Conservation (phyloP, 257 asterid genomes). For the Plantago elongata region DNA sequence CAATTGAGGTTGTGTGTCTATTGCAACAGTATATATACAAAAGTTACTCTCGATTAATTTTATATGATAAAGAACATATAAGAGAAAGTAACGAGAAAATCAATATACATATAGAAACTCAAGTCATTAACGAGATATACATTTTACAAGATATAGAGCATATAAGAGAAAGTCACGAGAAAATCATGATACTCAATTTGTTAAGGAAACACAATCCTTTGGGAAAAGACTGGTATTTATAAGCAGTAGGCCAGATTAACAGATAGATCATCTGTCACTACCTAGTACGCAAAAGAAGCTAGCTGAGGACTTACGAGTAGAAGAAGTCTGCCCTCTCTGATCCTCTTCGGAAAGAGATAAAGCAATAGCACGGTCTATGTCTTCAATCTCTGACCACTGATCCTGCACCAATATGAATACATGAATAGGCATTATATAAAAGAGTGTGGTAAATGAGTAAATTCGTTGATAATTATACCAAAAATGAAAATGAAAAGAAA, state of each 20-base stretch:
- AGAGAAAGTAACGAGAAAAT: background rate
- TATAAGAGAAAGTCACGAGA: too few relatives aligned
- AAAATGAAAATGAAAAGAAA: background rate
- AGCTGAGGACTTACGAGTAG: conserved; percentile 39
- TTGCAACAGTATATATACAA: conserved; percentile 19
- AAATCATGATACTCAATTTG: too few relatives aligned
- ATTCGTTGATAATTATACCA: background rate
- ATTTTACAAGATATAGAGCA: too few relatives aligned
- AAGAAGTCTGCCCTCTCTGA: conserved; percentile 41
- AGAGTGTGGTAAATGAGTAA: too few relatives aligned
- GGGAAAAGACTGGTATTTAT: background rate
- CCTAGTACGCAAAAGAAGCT: conserved; percentile 2
- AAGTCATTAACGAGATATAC: too few relatives aligned
- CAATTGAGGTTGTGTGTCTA: conserved; percentile 54
- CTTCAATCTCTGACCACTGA: conserved; percentile 60
- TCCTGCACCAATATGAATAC: conserved; percentile 37
- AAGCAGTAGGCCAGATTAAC: background rate
- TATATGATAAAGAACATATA: background rate
- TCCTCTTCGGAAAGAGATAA: conserved; percentile 76
- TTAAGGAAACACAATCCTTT: too few relatives aligned
- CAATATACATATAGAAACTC: background rate
- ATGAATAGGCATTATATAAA: conserved; percentile 6
- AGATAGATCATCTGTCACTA: background rate
- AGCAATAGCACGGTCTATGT: conserved; percentile 77
- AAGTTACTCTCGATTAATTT: conserved; percentile 11